Conservation (phyloP, 352 stramenopile species). For the Thalassiosira livingstoniorum region DNA sequence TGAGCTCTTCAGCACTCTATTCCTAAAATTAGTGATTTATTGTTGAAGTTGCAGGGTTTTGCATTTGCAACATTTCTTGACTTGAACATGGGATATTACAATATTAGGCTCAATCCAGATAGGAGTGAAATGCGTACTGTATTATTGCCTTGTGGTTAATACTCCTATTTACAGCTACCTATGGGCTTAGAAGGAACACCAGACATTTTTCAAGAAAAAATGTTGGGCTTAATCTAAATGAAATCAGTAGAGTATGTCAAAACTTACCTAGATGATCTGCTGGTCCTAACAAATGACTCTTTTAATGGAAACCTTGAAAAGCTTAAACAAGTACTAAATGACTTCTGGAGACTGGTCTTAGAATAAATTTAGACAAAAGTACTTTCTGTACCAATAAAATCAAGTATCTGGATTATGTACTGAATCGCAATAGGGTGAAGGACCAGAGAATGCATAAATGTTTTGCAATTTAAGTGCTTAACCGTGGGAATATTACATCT, state of each 20-base stretch:
- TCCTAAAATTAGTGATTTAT: conserved; percentile 55
- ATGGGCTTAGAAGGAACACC: conserved; percentile 52
- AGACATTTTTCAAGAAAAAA: conserved; percentile 59
- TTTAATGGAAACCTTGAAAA: conserved; percentile 37
- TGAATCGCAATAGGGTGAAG: conserved; percentile 48
- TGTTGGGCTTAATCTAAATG: conserved; percentile 41
- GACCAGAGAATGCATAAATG: too few species aligned
- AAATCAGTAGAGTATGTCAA: conserved; percentile 35
- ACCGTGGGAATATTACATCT: too few species aligned
- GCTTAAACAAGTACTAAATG: conserved; percentile 41
- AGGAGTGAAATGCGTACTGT: conserved; percentile 33
- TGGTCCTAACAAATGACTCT: conserved; percentile 45
- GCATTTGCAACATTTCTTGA: conserved; percentile 56
- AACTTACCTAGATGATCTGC: conserved; percentile 32
- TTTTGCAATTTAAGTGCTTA: too few species aligned
- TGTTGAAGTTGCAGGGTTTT: conserved; percentile 58
- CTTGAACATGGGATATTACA: conserved; percentile 62
- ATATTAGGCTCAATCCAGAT: conserved; percentile 31
- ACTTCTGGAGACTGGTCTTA: conserved; percentile 38
- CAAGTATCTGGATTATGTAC: conserved; percentile 58
- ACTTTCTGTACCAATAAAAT: conserved; percentile 50
- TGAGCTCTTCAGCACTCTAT: too few species aligned
- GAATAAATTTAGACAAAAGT: conserved; percentile 56
- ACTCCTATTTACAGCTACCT: conserved; percentile 43
- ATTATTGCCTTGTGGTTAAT: conserved; percentile 50